These are phyloP conservation scores for Zoysia pacifica DNA, from an alignment of 176 grass and related monocot genomes.

Conservation along the genomic window DNA sequence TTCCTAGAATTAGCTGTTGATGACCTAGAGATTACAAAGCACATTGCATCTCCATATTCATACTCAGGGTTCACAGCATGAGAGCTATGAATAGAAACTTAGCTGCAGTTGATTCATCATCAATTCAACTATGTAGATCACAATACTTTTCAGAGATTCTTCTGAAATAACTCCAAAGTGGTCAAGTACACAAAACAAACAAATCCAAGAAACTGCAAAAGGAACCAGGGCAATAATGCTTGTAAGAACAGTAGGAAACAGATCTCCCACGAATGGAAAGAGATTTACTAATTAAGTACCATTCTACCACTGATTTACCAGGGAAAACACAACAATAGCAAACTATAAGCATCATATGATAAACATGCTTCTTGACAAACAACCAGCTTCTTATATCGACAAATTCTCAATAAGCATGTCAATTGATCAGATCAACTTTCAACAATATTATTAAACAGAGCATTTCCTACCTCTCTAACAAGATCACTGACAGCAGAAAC, in stretches of 20 bases:
- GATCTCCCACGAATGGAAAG: slow-evolving; percentile 21
- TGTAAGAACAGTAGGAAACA: slow-evolving; percentile 46
- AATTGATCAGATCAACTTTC: slow-evolving; percentile 23
- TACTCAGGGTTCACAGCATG: slow-evolving; percentile 4
- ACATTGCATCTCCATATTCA: neutral
- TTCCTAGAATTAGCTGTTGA: neutral
- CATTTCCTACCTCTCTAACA: slow-evolving; percentile 74
- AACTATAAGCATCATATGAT: neutral
- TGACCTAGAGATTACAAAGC: neutral
- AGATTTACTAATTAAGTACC: slow-evolving; percentile 32
- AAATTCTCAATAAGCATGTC: neutral
- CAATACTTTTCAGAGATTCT: slow-evolving; percentile 47
- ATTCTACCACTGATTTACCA: neutral
- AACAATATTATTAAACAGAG: slow-evolving; percentile 2
- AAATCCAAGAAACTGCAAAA: slow-evolving; percentile 65
- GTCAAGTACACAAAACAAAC: slow-evolving; percentile 61
- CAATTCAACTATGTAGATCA: slow-evolving; percentile 46
- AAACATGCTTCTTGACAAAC: neutral
- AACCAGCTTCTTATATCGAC: neutral
- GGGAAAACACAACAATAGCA: slow-evolving; percentile 17
- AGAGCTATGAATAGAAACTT: slow-evolving; percentile 56
- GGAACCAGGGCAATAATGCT: slow-evolving; percentile 37
- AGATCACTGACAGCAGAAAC: slow-evolving; percentile 79
- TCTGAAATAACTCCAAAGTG: slow-evolving; percentile 52
- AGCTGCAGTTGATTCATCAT: slow-evolving; percentile 54